Percentiles rank a stretch among this genome's conserved stretches.
phyloP scores from a whole-genome alignment of 176 grass and related monocot species.

The Raddia distichophylla region DNA sequence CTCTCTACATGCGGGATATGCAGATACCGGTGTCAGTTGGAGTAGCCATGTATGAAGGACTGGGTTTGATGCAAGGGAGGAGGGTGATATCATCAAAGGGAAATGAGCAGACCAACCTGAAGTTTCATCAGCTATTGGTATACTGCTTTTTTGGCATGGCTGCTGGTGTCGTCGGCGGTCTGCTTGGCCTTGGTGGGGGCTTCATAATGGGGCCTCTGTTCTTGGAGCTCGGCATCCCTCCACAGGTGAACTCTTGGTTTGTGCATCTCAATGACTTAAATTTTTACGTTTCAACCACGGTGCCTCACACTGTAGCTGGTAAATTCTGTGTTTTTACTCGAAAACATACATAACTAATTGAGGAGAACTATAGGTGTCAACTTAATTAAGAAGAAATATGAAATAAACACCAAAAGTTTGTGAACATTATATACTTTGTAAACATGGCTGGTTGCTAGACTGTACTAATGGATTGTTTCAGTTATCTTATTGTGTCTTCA shows the following conservation, averaged over 20 bases:
- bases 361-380: too few relatives aligned
- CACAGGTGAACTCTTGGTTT: constrained; percentile 50
- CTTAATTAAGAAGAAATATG: too few relatives aligned
- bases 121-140: constrained; percentile 42
- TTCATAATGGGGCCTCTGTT: constrained; percentile 88
- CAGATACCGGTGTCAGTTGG: constrained; percentile 72
- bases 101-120: constrained; percentile 43
- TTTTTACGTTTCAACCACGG: neutral
- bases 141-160: constrained; percentile 60
- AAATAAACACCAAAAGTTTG: too few relatives aligned
- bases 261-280: neutral
- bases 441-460: neutral
- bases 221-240: constrained; percentile 77
- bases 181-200: constrained; percentile 79
- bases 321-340: neutral
- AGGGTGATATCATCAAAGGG: constrained; percentile 64
- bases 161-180: constrained; percentile 66
- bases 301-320: neutral
- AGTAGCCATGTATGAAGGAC: constrained; percentile 59
- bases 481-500: neutral
- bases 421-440: neutral
- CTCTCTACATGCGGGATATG: neutral
- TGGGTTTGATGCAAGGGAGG: constrained; percentile 58
- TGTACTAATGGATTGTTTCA: neutral
- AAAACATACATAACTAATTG: too few relatives aligned